Evolutionary conservation across 768 basidiomycete genomes (phyloP).

Genomic region (Hebeloma cylindrosporum): DNA sequence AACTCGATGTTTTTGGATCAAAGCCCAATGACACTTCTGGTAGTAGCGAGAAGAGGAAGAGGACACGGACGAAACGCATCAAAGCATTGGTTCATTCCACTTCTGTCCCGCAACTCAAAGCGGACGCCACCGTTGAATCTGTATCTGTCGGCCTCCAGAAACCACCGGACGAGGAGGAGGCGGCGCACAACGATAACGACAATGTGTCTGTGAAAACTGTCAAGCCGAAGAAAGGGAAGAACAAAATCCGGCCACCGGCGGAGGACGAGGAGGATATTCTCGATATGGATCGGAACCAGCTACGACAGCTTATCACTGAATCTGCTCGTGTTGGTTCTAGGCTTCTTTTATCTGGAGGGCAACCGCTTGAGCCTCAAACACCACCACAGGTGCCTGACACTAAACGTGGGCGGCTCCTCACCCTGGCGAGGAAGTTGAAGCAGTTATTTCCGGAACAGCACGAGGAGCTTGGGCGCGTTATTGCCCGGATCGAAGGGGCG

Average conservation of each 20-base stretch:
- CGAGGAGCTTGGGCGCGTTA: conserved; percentile 26
- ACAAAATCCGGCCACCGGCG: conserved; percentile 2
- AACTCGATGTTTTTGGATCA: conserved; percentile 8
- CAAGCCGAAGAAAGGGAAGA: conserved; percentile 11
- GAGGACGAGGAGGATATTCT: conserved; percentile 12
- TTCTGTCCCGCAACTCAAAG: conserved; percentile 18
- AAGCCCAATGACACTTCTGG: conserved; percentile 4
- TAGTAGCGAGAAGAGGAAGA: conserved; percentile 25
- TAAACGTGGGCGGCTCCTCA: conserved; percentile 45
- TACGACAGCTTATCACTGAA: conserved; percentile 11
- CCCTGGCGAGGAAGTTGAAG: conserved; percentile 56
- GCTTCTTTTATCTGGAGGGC: conserved; percentile 5
- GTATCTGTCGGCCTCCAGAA: not conserved
- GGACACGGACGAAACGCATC: conserved; percentile 16
- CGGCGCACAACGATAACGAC: no score
- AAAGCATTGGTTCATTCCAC: conserved; percentile 13
- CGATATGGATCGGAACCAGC: conserved; percentile 15
- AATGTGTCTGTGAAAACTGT: not conserved
- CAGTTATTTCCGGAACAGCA: conserved; percentile 56
- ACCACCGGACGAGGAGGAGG: no score
- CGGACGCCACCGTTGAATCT: conserved; percentile 4
- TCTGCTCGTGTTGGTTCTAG: conserved; percentile 11
- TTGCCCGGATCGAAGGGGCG: conserved; percentile 21
- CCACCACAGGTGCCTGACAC: conserved; percentile 16
- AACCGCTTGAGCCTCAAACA: conserved; percentile 1